A percentile compares a stretch with the other conserved stretches of the same genome.
Evolutionary conservation across 2,329 filamentous ascomycete genomes (phyloP).

Genomic region (Phialocephala sp.): DNA sequence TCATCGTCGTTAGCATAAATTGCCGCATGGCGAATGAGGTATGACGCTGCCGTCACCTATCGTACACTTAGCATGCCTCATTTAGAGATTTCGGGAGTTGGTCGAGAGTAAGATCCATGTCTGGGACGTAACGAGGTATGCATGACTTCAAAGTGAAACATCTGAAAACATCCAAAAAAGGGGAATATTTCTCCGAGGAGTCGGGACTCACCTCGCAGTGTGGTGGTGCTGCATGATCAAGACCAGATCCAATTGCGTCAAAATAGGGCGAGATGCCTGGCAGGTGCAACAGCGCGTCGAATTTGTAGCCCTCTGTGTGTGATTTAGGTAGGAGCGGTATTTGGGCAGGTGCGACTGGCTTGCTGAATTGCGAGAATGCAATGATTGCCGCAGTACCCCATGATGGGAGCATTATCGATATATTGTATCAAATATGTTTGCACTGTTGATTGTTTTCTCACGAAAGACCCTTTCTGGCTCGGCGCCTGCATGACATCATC

Average conservation of each 20-base stretch:
- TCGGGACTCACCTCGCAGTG: slow-evolving; percentile 49
- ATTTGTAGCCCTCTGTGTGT: slow-evolving; percentile 48
- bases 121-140: too few relatives aligned
- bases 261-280: slow-evolving; percentile 64
- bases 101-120: too few relatives aligned
- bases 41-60: slow-evolving; percentile 54
- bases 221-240: slow-evolving; percentile 52
- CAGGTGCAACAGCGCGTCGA: slow-evolving; percentile 60
- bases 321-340: slow-evolving; percentile 32
- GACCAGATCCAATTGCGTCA: slow-evolving; percentile 48
- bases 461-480: not conserved
- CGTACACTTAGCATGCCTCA: too few relatives aligned
- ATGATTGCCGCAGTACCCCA: not conserved
- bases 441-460: not conserved
- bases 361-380: slow-evolving; percentile 11
- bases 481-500: not conserved
- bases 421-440: not conserved
- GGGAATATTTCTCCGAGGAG: too few relatives aligned
- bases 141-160: too few relatives aligned
- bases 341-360: slow-evolving; percentile 11
- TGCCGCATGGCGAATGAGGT: slow-evolving; percentile 63
- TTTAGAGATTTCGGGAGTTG: too few relatives aligned
- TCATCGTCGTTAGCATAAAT: slow-evolving; percentile 66
- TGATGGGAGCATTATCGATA: not conserved
- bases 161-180: too few relatives aligned